These are phyloP conservation scores for Cardiosporidium cionae DNA, from an alignment of 169 alveolate species.

Conservation along the genomic window DNA sequence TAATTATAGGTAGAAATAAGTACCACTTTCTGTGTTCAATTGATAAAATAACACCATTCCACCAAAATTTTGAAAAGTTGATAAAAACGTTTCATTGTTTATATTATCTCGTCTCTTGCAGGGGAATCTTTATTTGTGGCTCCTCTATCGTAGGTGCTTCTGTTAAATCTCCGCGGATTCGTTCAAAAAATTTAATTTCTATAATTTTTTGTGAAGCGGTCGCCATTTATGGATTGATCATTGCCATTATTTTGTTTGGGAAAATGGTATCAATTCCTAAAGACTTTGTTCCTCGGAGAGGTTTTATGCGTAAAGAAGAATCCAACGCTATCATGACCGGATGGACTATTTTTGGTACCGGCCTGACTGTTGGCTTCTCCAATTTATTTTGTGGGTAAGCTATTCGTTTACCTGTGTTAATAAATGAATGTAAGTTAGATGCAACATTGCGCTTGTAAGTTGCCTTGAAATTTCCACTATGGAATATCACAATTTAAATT, in stretches of 20 bases:
- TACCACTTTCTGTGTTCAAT: background rate
- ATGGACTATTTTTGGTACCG: conserved; percentile 91
- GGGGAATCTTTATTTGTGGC: conserved; percentile 97
- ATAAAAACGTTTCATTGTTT: background rate
- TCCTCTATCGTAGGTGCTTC: conserved; percentile 95
- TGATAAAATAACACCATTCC: background rate
- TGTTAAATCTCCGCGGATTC: conserved; percentile 97
- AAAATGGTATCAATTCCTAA: conserved; percentile 9
- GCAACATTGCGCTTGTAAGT: background rate
- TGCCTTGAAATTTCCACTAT: background rate
- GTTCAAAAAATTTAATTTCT: conserved; percentile 94
- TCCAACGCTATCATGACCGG: conserved; percentile 62
- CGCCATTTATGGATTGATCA: conserved; percentile 91
- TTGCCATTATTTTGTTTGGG: conserved; percentile 74
- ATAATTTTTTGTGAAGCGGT: conserved; percentile 99
- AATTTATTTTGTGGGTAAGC: conserved; percentile 93
- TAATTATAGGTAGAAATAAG: background rate
- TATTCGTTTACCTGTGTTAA: background rate
- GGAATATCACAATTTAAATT: too few species aligned
- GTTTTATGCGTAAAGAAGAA: conserved; percentile 15
- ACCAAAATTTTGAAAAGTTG: background rate
- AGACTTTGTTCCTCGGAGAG: background rate
- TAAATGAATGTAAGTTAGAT: background rate
- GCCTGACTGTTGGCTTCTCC: conserved; percentile 96
- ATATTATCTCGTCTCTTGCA: background rate